Evolutionary conservation across 2,329 filamentous ascomycete species (phyloP), one percentile per base, ranked within the genome.

Genomic region (Colletotrichum falcatum): DNA sequence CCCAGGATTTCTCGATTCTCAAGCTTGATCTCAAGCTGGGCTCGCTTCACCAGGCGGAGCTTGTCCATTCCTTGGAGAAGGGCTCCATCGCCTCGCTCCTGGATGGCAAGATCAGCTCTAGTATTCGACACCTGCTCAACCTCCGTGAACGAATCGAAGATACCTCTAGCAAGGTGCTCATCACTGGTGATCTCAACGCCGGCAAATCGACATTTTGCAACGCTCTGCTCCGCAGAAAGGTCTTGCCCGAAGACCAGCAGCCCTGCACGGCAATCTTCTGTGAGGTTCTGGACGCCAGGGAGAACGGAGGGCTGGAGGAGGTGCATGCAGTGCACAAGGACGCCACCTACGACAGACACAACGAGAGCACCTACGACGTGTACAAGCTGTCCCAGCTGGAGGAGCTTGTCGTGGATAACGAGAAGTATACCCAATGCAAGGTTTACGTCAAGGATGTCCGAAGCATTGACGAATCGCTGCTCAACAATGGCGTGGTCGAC

Each of bases 121-220:
- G 94, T 79, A 92, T 98, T 78, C 94, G 94, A 76, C 96, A 99
- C 81, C 87, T 99, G 1, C 87, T 94, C 66, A 90, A 93, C 0
- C 86, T 99, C 42, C 91, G 94, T 71, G 96, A 98, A 74, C 91
- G 96, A 63, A 99, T 99, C 73, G 96, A 98, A 79, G 96, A 99
- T 80, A 98, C 94, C 0, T 94, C 95, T 5, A 98, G 95, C 82
- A 99, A 99, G 80, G 96, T 99, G 1, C 83, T 99, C 68, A 91
- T 99, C 23, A 99, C 96, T 0, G 96, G 96, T 77, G 96, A 99
- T 79, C 82, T 99, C 64, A 99, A 99, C 78, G 95, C 96, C 11
- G 96, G 96, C 78, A 99, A 99, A 79, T 99, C 96, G 5, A 99
- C 96, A 0, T 99, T 99, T 77, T 99, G 96, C 83, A 99, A 99